These are phyloP conservation scores for Elasticomyces elasticus DNA, from an alignment of 495 filamentous ascomycete genomes.

Conservation along the genomic window DNA sequence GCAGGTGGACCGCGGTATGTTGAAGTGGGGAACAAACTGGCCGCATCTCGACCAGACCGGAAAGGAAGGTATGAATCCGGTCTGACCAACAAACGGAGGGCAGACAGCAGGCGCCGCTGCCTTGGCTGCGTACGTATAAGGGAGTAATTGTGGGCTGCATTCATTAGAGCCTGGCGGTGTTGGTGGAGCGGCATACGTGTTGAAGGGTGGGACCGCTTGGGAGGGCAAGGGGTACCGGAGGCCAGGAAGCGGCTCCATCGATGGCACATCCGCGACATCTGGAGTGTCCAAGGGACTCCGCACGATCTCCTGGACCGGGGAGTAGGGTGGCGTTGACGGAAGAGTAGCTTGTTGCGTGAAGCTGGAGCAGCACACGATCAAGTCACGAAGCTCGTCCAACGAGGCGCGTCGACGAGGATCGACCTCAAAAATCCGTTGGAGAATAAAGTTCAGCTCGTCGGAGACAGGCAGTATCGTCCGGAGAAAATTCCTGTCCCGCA, in stretches of 20 bases:
- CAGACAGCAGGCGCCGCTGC: neutral
- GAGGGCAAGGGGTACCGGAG: slow-evolving; percentile 12
- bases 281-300: neutral
- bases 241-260: slow-evolving; percentile 16
- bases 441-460: slow-evolving; percentile 76
- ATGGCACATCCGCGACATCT: slow-evolving; percentile 8
- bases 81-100: slow-evolving; percentile 1
- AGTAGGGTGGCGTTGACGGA: slow-evolving; percentile 17
- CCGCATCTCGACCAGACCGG: slow-evolving; percentile 9
- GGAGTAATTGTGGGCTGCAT: slow-evolving; percentile 6
- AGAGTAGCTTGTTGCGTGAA: slow-evolving; percentile 47
- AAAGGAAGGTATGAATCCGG: neutral
- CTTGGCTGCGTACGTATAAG: slow-evolving; percentile 11
- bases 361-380: slow-evolving; percentile 64
- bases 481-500: slow-evolving; percentile 77
- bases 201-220: neutral
- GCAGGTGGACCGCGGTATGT: slow-evolving; percentile 3
- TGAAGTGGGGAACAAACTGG: slow-evolving; percentile 4
- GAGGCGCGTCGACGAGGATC: slow-evolving; percentile 79
- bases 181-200: neutral
- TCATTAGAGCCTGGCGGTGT: slow-evolving; percentile 1
- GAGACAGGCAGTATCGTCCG: slow-evolving; percentile 89
- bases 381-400: slow-evolving; percentile 66
- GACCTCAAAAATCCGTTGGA: slow-evolving; percentile 81
- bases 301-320: slow-evolving; percentile 4